phyloP scores from a whole-genome alignment of 2,329 filamentous ascomycete species.

The Aotearoamyces nothofagi region DNA sequence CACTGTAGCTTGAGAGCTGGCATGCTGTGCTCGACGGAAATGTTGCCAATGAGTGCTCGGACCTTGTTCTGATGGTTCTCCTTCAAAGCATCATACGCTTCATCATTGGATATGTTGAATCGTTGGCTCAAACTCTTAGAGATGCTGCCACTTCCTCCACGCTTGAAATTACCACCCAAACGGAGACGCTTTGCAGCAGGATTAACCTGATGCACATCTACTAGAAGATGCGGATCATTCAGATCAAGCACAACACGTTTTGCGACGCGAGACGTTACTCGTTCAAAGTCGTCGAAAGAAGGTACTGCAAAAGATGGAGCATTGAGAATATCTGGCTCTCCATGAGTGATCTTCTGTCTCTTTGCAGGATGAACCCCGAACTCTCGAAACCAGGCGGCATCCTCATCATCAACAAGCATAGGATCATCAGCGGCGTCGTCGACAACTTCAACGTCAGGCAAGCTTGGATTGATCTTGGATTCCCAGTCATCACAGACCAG shows the following conservation, averaged over 20 bases:
- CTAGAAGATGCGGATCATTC: constrained; percentile 73
- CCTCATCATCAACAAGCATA: constrained; percentile 24
- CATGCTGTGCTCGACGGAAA: constrained; percentile 88
- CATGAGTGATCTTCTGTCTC: constrained; percentile 44
- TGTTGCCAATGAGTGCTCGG: constrained; percentile 76
- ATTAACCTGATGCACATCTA: constrained; percentile 61
- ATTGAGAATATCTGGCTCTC: constrained; percentile 42
- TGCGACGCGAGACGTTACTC: constrained; percentile 54
- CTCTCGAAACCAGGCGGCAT: constrained; percentile 47
- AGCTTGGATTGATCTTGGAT: constrained; percentile 31
- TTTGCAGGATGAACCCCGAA: constrained; percentile 38
- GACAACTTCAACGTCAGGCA: constrained; percentile 11
- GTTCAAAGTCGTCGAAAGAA: constrained; percentile 68
- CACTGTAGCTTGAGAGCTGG: constrained; percentile 83
- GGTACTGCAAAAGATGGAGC: constrained; percentile 47
- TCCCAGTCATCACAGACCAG: constrained; percentile 83
- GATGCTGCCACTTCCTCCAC: constrained; percentile 52
- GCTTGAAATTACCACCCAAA: constrained; percentile 37
- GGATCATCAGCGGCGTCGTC: too few relatives aligned
- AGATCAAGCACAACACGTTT: constrained; percentile 74
- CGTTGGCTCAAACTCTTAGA: constrained; percentile 61
- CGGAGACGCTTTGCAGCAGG: constrained; percentile 40
- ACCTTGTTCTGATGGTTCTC: constrained; percentile 96
- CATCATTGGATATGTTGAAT: constrained; percentile 94
- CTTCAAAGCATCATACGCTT: constrained; percentile 88